These are phyloP conservation scores for Erysimum cheiranthoides DNA, from an alignment of 345 rosid genomes.

Conservation along the genomic window DNA sequence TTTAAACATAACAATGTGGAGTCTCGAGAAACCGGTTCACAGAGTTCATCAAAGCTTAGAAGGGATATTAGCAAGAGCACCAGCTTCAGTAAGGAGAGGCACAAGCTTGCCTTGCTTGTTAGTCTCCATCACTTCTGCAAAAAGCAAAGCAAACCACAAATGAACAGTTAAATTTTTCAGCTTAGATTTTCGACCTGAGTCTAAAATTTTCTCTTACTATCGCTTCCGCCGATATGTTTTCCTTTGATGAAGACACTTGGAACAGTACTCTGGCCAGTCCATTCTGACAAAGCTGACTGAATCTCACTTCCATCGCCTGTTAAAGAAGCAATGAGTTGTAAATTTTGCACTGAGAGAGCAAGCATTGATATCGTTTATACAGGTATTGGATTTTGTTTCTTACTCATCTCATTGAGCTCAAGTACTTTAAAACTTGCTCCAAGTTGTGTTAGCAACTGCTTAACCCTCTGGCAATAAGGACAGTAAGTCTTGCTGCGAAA, in stretches of 20 bases:
- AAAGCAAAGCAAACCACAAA: neutral
- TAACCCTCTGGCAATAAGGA: conserved; percentile 55
- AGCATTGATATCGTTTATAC: neutral
- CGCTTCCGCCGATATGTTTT: conserved; percentile 69
- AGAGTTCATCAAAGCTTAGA: conserved; percentile 46
- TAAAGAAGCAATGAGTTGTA: neutral
- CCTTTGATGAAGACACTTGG: conserved; percentile 70
- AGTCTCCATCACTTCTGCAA: conserved; percentile 57
- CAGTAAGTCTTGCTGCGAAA: conserved; percentile 71
- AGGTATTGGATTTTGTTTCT: neutral
- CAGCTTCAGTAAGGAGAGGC: conserved; percentile 61
- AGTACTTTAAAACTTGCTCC: conserved; percentile 41
- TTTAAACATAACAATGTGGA: neutral
- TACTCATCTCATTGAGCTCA: conserved; percentile 46
- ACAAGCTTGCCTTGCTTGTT: conserved; percentile 57
- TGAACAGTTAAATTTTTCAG: neutral
- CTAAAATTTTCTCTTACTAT: conserved; percentile 46
- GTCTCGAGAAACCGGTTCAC: neutral
- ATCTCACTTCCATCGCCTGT: conserved; percentile 42
- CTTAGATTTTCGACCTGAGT: neutral
- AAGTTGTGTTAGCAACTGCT: conserved; percentile 39
- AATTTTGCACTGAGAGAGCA: neutral
- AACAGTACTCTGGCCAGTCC: conserved; percentile 66
- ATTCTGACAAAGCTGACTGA: conserved; percentile 56
- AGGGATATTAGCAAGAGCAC: conserved; percentile 54